Evolutionary conservation across 768 basidiomycete species (phyloP).

Genomic region (Tulasnella sp.): DNA sequence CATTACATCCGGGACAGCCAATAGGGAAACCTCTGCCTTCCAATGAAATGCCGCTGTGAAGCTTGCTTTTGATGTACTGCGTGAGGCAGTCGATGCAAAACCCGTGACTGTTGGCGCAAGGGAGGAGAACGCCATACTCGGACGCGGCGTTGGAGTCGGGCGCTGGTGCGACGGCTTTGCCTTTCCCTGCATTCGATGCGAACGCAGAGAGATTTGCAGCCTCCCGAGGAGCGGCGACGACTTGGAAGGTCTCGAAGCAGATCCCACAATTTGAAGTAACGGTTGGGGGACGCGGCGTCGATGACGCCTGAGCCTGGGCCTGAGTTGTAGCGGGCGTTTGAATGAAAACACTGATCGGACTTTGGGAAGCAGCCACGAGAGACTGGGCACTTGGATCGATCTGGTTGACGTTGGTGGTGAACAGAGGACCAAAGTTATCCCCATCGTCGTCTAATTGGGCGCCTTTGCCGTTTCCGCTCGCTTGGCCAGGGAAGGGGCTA

Average conservation of each 20-base stretch:
- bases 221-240: no score
- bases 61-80: conserved; percentile 3
- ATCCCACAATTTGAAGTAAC: conserved; percentile 9
- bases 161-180: neutral
- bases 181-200: neutral
- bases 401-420: no score
- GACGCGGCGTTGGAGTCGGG: neutral
- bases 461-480: neutral
- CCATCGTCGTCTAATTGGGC: neutral
- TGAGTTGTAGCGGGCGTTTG: neutral
- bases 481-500: no score
- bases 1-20: neutral
- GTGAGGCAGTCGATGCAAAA: conserved; percentile 11
- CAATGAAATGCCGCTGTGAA: neutral
- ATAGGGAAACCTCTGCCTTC: neutral
- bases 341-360: neutral
- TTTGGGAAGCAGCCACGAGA: neutral
- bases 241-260: neutral
- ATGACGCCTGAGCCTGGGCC: neutral
- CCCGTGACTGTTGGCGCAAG: neutral
- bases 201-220: no score
- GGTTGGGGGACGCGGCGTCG: neutral
- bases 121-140: neutral
- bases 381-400: no score
- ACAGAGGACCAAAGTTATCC: neutral